A percentile compares a stretch with the other conserved stretches of the same genome.
Evolutionary conservation across 805 yeast species (phyloP).

Genomic region (Candida peoriensis): DNA sequence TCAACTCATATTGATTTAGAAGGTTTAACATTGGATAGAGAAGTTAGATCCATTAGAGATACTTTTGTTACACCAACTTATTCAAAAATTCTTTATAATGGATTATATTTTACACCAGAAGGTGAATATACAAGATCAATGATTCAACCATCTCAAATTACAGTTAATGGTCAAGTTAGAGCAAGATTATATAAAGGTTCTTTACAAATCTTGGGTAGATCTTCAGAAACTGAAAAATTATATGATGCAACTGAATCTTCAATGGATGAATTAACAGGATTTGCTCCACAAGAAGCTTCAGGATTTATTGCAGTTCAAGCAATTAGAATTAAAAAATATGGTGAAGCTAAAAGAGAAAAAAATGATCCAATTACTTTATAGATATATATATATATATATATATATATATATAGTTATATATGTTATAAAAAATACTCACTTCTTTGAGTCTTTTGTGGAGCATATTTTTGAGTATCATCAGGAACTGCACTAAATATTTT

Average conservation of each 20-base stretch:
- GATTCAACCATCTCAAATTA: constrained; percentile 91
- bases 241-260: constrained; percentile 98
- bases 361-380: constrained; percentile 43
- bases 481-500: constrained; percentile 95
- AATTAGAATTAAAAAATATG: constrained; percentile 96
- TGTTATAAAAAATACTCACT: constrained; percentile 29
- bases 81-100: constrained; percentile 89
- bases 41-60: constrained; percentile 95
- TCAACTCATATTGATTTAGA: constrained; percentile 92
- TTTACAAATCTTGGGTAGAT: constrained; percentile 83
- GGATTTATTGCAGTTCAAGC: constrained; percentile 98
- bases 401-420: too few relatives aligned
- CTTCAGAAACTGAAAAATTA: constrained; percentile 89
- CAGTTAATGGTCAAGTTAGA: constrained; percentile 96
- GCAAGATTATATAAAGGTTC: constrained; percentile 91
- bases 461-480: constrained; percentile 48
- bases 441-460: constrained; percentile 30
- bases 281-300: constrained; percentile 93
- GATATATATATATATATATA: too few relatives aligned
- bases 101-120: constrained; percentile 97
- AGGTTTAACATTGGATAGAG: constrained; percentile 95
- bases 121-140: constrained; percentile 91
- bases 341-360: constrained; percentile 86
- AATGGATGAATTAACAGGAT: constrained; percentile 98
- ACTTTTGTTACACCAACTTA: constrained; percentile 90